phyloP scores from a whole-genome alignment of 805 yeast genomes.

The Kurtzmaniella cleridarum region DNA sequence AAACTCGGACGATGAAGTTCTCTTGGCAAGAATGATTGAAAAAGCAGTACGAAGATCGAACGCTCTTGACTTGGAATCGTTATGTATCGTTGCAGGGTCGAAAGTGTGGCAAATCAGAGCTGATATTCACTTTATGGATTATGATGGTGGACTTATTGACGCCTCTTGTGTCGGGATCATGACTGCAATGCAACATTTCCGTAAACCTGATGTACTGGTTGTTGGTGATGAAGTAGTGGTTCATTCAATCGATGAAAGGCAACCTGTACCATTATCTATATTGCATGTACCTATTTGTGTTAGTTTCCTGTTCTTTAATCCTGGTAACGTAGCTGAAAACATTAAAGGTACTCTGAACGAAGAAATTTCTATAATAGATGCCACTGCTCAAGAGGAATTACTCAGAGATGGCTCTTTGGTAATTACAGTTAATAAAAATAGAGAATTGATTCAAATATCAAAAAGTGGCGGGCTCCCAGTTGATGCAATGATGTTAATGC shows the following conservation, averaged over 20 bases:
- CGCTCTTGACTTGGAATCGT: slow-evolving; percentile 83
- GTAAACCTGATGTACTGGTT: slow-evolving; percentile 71
- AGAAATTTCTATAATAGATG: slow-evolving; percentile 68
- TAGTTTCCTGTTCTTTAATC: slow-evolving; percentile 81
- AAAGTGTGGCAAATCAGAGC: slow-evolving; percentile 91
- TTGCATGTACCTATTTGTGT: slow-evolving; percentile 88
- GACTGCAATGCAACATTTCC: slow-evolving; percentile 77
- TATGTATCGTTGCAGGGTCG: slow-evolving; percentile 86
- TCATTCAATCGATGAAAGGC: slow-evolving; percentile 71
- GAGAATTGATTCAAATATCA: slow-evolving; percentile 84
- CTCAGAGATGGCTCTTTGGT: slow-evolving; percentile 76
- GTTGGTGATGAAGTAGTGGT: slow-evolving; percentile 53
- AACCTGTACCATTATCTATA: slow-evolving; percentile 80
- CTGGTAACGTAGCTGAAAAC: slow-evolving; percentile 57
- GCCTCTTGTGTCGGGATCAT: slow-evolving; percentile 87
- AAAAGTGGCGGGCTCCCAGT: slow-evolving; percentile 89
- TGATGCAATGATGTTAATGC: slow-evolving; percentile 63
- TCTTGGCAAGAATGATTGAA: slow-evolving; percentile 79
- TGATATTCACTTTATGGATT: slow-evolving; percentile 81
- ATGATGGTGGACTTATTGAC: slow-evolving; percentile 91
- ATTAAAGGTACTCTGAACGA: slow-evolving; percentile 59
- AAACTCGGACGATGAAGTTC: slow-evolving; percentile 73
- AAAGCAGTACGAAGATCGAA: slow-evolving; percentile 87
- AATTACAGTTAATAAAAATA: slow-evolving; percentile 80
- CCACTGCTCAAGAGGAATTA: slow-evolving; percentile 70